Conservation (phyloP, 345 rosid species). For the Citrus australasica region DNA sequence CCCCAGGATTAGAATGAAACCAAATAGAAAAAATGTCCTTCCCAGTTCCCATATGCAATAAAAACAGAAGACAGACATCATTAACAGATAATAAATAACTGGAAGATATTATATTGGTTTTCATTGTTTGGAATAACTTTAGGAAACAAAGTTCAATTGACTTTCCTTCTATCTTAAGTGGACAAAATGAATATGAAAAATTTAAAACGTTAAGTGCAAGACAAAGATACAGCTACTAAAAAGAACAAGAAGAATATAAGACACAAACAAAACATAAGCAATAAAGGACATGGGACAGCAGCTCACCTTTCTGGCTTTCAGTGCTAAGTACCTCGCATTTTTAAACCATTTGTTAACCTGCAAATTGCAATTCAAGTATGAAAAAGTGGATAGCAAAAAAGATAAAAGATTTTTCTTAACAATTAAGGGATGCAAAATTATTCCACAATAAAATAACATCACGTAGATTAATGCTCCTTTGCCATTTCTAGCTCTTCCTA, state of each 20-base stretch:
- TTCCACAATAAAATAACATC: not conserved
- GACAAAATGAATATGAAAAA: not conserved
- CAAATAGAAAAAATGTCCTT: not conserved
- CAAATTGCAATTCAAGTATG: slow-evolving; percentile 21
- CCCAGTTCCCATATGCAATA: not conserved
- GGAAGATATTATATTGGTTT: not conserved
- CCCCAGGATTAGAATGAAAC: not conserved
- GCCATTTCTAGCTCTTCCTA: not conserved
- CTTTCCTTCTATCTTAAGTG: not conserved
- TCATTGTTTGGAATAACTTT: not conserved
- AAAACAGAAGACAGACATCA: not conserved
- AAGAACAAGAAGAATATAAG: not conserved
- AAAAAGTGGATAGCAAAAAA: slow-evolving; percentile 12
- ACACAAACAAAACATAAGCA: not conserved
- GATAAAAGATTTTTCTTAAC: no score
- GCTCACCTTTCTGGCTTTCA: slow-evolving; percentile 78
- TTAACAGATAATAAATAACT: not conserved
- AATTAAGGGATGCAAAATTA: not conserved
- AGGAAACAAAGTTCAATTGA: not conserved
- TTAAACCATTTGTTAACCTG: slow-evolving; percentile 99
- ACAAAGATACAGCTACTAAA: not conserved
- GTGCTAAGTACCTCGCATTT: slow-evolving; percentile 83
- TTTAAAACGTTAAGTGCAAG: not conserved
- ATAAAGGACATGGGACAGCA: not conserved
- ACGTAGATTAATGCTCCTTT: not conserved